A percentile compares a stretch with the other conserved stretches of the same genome.
Evolutionary conservation across 441 rosid species (phyloP).

Genomic region (Omphalea diandra): DNA sequence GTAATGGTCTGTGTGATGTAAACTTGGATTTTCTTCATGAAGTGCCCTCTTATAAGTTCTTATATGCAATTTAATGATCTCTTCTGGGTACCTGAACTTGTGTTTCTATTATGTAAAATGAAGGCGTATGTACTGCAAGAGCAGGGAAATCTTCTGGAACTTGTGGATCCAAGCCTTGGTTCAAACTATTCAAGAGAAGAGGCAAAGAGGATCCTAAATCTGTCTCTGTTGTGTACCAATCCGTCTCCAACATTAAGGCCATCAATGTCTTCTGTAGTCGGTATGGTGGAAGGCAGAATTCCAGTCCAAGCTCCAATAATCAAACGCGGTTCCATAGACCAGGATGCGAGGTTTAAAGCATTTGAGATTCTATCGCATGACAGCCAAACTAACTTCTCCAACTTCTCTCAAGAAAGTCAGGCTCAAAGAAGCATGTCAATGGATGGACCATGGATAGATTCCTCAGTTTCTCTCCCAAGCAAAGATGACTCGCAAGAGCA

Average conservation of each 20-base stretch:
- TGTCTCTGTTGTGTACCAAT: conserved; percentile 61
- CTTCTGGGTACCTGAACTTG: neutral
- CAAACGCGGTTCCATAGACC: conserved; percentile 35
- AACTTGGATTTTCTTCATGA: too few species aligned
- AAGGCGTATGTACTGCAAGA: conserved; percentile 59
- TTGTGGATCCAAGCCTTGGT: conserved; percentile 55
- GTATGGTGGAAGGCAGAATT: conserved; percentile 58
- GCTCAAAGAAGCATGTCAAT: conserved; percentile 23
- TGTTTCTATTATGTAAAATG: neutral
- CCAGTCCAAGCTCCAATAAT: conserved; percentile 54
- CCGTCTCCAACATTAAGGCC: conserved; percentile 69
- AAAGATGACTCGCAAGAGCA: conserved; percentile 14
- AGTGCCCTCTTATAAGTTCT: too few species aligned
- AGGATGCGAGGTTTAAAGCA: conserved; percentile 50
- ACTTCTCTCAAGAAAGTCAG: conserved; percentile 24
- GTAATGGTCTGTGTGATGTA: too few species aligned
- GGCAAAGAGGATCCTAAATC: conserved; percentile 48
- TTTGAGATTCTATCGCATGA: conserved; percentile 40
- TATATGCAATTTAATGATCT: too few species aligned
- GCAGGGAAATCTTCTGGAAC: conserved; percentile 45
- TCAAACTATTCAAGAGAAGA: conserved; percentile 43
- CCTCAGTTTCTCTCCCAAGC: conserved; percentile 26
- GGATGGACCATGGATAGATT: conserved; percentile 40
- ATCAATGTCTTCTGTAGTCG: conserved; percentile 66
- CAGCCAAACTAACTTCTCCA: conserved; percentile 29